Evolutionary conservation across 768 basidiomycete species (phyloP).

Genomic region (Epithele typhae): DNA sequence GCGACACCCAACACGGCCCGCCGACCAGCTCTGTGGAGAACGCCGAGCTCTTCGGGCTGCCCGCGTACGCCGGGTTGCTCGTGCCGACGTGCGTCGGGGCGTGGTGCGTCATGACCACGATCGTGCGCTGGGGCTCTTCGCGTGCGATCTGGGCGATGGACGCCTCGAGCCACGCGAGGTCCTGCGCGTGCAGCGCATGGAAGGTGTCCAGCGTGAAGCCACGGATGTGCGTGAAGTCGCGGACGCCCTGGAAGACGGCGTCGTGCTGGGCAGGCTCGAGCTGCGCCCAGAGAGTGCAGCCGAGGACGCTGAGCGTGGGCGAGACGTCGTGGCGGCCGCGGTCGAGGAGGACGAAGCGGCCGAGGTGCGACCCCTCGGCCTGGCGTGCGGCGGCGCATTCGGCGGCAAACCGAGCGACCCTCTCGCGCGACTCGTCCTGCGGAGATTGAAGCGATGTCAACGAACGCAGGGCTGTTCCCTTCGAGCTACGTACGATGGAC

Average conservation of each 20-base stretch:
- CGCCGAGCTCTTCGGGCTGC: slow-evolving; percentile 23
- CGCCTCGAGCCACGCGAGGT: slow-evolving; percentile 31
- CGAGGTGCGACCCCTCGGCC: neutral
- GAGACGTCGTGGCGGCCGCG: slow-evolving; percentile 32
- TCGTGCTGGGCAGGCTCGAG: slow-evolving; percentile 27
- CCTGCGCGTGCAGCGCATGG: slow-evolving; percentile 23
- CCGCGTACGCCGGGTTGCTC: slow-evolving; percentile 27
- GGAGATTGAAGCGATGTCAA: no score
- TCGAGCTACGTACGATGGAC: slow-evolving; percentile 2
- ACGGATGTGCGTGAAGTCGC: slow-evolving; percentile 32
- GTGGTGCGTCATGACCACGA: slow-evolving; percentile 38
- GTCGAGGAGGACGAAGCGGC: slow-evolving; percentile 30
- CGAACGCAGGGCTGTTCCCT: neutral
- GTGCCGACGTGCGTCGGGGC: slow-evolving; percentile 35
- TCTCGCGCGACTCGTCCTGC: neutral
- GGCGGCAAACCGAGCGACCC: neutral
- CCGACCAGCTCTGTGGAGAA: slow-evolving; percentile 30
- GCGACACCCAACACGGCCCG: slow-evolving; percentile 25
- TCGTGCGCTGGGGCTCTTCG: slow-evolving; percentile 25
- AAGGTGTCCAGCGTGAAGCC: slow-evolving; percentile 23
- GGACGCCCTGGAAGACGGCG: slow-evolving; percentile 25
- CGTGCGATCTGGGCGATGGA: slow-evolving; percentile 21
- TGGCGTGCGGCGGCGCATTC: neutral
- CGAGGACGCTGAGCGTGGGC: slow-evolving; percentile 31
- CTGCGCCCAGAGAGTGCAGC: slow-evolving; percentile 37